Base-by-base conservation (phyloP, 345 rosid genomes). In the Geranium rotundifolium region DNA sequence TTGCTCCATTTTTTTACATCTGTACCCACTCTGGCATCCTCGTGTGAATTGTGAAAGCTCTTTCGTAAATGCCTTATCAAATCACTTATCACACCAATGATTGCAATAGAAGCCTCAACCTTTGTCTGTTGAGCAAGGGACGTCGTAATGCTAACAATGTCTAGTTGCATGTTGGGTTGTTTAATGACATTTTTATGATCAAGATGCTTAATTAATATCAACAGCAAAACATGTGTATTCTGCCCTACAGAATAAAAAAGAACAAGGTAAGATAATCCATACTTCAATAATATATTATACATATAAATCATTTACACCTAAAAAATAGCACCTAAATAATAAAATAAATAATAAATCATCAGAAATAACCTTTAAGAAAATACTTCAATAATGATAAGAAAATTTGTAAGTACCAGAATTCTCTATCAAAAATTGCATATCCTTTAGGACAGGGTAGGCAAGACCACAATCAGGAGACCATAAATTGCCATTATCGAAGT, bases 141-240 rank as follows among this genome's bases (percentile, higher is more conserved):
- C 46, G 89, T 67, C 63, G 89, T 84, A 73, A 93, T 89, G 77
- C 81, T 84, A 67, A 90, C 67, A 61, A 93, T 82, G 72, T 80
- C 85, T 57, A 93, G 83, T 79, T 88, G 96, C 85, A 85, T 82
- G 61, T 67, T 72, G n/a, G 85, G 95, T 58, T 84, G 75, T 75
- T 90, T 88, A 30, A 90, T 83, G 77, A 88, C 85, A 72, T 77
- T 88, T 79, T 87, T 88, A 75, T 90, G 92, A 76, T 90, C 99
- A 55, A 93, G 97, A 76, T 93, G 99, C 79, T 90, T 93, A 65
- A 93, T 78, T 81, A 93, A 73, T 76, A 82, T 81, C 57, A 95
- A 90, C 49, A 93, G 81, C 76, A 93, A 58, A 79, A 83, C 83
- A 77, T 93, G 99, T 57, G 90, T 78, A 76, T 83, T 83, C 63